Evolutionary conservation across 441 rosid genomes (phyloP).

Genomic region (Macaranga tanarius): DNA sequence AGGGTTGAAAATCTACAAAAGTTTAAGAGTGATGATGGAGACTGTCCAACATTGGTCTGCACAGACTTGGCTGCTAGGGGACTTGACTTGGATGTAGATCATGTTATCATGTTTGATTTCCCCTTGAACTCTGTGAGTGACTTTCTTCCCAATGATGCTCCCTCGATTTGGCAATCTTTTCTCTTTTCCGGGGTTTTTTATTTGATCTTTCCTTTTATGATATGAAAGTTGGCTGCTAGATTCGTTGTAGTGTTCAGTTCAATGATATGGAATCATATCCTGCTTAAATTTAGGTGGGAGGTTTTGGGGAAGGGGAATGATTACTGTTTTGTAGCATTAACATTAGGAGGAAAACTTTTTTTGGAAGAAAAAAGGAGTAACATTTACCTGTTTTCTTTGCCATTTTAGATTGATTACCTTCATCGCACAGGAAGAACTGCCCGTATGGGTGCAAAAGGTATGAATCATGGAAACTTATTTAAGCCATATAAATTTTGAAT

Average conservation of each 20-base stretch:
- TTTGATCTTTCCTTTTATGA: not conserved
- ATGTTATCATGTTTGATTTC: constrained; percentile 91
- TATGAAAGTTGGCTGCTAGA: not conserved
- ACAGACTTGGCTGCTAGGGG: constrained; percentile 96
- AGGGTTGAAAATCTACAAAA: constrained; percentile 83
- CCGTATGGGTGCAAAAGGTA: constrained; percentile 98
- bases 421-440: constrained; percentile 96
- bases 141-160: not conserved
- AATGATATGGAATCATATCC: not conserved
- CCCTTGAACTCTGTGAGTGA: constrained; percentile 79
- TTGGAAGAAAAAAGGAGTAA: not conserved
- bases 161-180: not conserved
- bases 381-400: constrained; percentile 14
- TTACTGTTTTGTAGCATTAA: not conserved
- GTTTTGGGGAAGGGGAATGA: not conserved
- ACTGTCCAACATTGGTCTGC: constrained; percentile 89
- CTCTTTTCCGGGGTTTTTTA: not conserved
- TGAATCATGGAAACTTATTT: constrained; percentile 6
- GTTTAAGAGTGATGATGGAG: constrained; percentile 83
- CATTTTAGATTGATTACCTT: constrained; percentile 79
- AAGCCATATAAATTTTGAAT: not conserved
- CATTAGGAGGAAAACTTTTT: not conserved
- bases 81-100: constrained; percentile 84
- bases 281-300: not conserved
- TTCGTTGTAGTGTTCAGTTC: not conserved